Percentiles rank a stretch among this genome's conserved stretches.
Conservation (phyloP, 352 stramenopile genomes). For the Pythium vanterpoolii region DNA sequence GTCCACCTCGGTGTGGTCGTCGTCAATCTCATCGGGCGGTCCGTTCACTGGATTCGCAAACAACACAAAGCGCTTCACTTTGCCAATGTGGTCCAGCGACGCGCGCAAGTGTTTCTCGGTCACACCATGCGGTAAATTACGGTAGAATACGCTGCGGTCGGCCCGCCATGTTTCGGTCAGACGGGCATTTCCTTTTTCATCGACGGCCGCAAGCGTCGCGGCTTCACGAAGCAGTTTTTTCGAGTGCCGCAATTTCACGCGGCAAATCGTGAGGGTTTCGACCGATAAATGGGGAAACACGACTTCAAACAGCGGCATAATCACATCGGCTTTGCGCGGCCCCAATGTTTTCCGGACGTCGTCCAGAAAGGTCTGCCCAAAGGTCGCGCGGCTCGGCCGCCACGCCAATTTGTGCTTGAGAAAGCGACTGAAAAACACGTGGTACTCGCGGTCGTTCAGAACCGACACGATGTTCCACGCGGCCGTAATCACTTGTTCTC, state of each 20-base stretch:
- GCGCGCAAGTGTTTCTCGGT: conserved; percentile 65
- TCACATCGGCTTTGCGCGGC: conserved; percentile 43
- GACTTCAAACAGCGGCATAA: conserved; percentile 82
- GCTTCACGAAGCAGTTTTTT: conserved; percentile 58
- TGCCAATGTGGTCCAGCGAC: conserved; percentile 60
- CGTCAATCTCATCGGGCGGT: conserved; percentile 40
- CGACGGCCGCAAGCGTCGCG: conserved; percentile 40
- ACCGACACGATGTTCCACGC: conserved; percentile 86
- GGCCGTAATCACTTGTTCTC: conserved; percentile 76
- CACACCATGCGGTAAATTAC: conserved; percentile 66
- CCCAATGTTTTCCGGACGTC: conserved; percentile 70
- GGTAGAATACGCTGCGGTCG: conserved; percentile 70
- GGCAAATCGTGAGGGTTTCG: conserved; percentile 84
- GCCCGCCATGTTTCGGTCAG: conserved; percentile 46
- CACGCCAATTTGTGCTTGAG: conserved; percentile 86
- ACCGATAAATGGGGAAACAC: conserved; percentile 76
- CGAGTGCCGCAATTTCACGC: conserved; percentile 72
- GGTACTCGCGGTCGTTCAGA: conserved; percentile 80
- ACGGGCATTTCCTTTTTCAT: conserved; percentile 34
- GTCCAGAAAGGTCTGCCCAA: conserved; percentile 74
- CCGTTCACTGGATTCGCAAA: conserved; percentile 64
- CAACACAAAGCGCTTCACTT: conserved; percentile 65
- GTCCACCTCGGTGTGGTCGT: conserved; percentile 8
- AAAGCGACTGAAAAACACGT: conserved; percentile 86
- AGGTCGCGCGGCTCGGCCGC: conserved; percentile 72